Conservation (phyloP, 2,329 filamentous ascomycete species). For the Phaeosphaeria sp. region DNA sequence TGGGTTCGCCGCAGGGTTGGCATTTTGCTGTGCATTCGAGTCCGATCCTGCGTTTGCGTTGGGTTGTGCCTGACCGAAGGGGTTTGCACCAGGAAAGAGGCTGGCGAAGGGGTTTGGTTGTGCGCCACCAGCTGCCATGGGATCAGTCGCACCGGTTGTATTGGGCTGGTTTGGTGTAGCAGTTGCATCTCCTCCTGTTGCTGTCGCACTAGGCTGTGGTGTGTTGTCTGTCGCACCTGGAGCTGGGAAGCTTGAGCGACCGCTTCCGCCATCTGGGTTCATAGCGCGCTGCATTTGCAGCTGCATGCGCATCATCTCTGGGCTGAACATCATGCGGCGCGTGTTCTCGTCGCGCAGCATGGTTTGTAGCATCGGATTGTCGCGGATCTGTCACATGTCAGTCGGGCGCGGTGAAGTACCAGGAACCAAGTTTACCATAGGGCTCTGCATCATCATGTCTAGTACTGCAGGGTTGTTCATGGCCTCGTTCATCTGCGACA, state of each 20-base stretch:
- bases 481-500: constrained; percentile 89
- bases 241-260: constrained; percentile 74
- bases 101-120: constrained; percentile 66
- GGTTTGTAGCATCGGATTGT: constrained; percentile 86
- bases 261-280: constrained; percentile 57
- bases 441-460: constrained; percentile 72
- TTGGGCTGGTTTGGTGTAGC: constrained; percentile 47
- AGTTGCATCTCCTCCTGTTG: constrained; percentile 39
- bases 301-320: constrained; percentile 80
- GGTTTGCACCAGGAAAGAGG: constrained; percentile 56
- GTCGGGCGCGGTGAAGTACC: not conserved
- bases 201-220: constrained; percentile 49
- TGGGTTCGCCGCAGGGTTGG: constrained; percentile 36
- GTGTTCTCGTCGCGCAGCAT: constrained; percentile 89
- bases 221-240: constrained; percentile 92
- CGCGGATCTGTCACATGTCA: constrained; percentile 65
- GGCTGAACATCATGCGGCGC: constrained; percentile 91
- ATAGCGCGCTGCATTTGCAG: constrained; percentile 78
- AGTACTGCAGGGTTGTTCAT: constrained; percentile 94
- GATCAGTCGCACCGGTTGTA: constrained; percentile 49
- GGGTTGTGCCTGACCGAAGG: constrained; percentile 41
- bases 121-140: constrained; percentile 22
- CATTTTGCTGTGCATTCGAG: constrained; percentile 21
- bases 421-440: constrained; percentile 56
- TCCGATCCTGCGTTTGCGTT: constrained; percentile 32